phyloP scores from a whole-genome alignment of 73 alveolate genomes.

The Diophrys appendiculata region DNA sequence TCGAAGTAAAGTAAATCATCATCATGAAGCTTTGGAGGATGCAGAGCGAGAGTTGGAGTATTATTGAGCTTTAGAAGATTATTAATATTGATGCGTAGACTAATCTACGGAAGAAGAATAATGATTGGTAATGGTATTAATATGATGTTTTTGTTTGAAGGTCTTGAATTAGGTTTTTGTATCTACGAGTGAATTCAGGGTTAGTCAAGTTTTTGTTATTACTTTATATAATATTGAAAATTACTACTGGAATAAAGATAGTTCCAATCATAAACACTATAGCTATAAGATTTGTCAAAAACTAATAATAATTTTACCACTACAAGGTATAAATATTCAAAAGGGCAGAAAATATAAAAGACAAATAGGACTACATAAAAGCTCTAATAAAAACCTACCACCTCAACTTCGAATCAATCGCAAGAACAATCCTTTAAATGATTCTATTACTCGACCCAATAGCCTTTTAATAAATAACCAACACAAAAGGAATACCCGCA shows the following conservation, averaged over 20 bases:
- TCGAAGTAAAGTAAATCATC: no score
- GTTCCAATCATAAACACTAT: not conserved
- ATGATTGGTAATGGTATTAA: not conserved
- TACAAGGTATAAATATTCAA: slow-evolving; percentile 15
- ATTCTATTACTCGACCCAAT: no score
- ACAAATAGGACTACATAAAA: not conserved
- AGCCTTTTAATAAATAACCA: no score
- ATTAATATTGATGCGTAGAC: slow-evolving; percentile 1
- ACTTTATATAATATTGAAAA: slow-evolving; percentile 4
- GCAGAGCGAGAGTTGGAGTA: no score
- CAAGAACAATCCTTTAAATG: not conserved
- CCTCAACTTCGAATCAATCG: slow-evolving; percentile 11
- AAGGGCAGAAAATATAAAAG: slow-evolving; percentile 9
- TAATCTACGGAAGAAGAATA: slow-evolving; percentile 8
- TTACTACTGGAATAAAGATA: slow-evolving; percentile 2
- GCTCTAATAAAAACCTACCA: slow-evolving; percentile 8
- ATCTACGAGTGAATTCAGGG: not conserved
- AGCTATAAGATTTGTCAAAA: slow-evolving; percentile 12
- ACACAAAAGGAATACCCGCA: no score
- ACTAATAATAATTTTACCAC: no score
- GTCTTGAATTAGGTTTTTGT: slow-evolving; percentile 3
- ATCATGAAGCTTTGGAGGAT: no score
- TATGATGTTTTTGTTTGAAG: not conserved
- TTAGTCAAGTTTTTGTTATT: not conserved
- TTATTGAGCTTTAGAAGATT: no score